Conservation (phyloP, 805 yeast genomes). For the Lipomyces japonicus region DNA sequence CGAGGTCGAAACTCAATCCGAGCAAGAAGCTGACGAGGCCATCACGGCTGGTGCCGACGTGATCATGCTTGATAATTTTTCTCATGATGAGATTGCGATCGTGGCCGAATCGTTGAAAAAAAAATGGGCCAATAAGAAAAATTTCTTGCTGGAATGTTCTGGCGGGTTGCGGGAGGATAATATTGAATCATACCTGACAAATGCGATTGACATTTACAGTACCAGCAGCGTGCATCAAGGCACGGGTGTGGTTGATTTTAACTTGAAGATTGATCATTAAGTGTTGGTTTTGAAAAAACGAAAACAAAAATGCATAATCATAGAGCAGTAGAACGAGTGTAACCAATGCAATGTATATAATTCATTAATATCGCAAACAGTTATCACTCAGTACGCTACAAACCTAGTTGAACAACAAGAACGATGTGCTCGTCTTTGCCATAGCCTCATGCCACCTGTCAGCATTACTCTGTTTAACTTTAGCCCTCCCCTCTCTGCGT, state of each 20-base stretch:
- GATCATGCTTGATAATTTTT: constrained; percentile 88
- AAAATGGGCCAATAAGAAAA: constrained; percentile 45
- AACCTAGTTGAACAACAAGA: too few relatives aligned
- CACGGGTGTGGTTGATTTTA: constrained; percentile 74
- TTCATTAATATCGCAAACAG: too few relatives aligned
- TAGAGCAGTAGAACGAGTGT: too few relatives aligned
- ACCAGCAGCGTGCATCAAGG: constrained; percentile 94
- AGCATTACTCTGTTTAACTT: too few relatives aligned
- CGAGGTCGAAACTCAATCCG: constrained; percentile 87
- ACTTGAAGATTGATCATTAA: constrained; percentile 60
- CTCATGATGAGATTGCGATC: constrained; percentile 56
- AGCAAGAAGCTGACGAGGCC: constrained; percentile 85
- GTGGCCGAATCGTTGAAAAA: constrained; percentile 64
- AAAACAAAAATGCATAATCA: too few relatives aligned
- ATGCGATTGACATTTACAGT: constrained; percentile 83
- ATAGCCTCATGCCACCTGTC: too few relatives aligned
- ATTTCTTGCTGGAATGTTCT: constrained; percentile 78
- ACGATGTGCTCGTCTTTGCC: too few relatives aligned
- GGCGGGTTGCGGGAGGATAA: constrained; percentile 82
- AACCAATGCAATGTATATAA: too few relatives aligned
- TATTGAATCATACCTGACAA: constrained; percentile 59
- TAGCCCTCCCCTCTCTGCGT: too few relatives aligned
- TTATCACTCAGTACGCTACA: too few relatives aligned
- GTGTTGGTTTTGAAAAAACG: too few relatives aligned
- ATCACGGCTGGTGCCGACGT: constrained; percentile 94